Conservation (phyloP, 2,329 filamentous ascomycete species). For the Fusarium nygamai region DNA sequence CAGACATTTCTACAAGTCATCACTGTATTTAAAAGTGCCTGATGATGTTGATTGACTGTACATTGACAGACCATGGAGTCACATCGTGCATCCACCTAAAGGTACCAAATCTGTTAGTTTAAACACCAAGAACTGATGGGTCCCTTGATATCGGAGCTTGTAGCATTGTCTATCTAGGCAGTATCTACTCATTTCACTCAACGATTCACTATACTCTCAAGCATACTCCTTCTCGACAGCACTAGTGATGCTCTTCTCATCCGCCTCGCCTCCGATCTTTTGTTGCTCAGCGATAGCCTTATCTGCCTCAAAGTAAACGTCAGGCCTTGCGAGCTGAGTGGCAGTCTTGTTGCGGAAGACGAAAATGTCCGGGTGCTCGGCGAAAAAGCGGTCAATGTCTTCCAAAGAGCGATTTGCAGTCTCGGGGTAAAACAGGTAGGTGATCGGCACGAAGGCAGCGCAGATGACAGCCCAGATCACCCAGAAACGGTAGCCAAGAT, state of each 20-base stretch:
- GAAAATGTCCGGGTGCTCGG: neutral
- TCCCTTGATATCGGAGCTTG: accelerated
- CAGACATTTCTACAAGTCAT: accelerated
- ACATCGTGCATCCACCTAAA: accelerated
- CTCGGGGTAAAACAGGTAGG: neutral
- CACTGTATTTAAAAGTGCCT: neutral
- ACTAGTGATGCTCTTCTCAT: neutral
- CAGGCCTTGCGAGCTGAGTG: neutral
- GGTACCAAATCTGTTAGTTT: accelerated
- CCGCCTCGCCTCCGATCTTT: neutral
- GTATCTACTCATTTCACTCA: accelerated
- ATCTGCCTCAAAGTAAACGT: neutral
- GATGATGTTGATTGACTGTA: neutral
- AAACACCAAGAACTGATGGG: neutral
- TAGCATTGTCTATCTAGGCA: neutral
- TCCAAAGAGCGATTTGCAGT: neutral
- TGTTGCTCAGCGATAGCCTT: neutral
- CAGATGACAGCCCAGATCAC: neutral
- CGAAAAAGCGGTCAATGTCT: neutral
- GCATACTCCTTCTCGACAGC: neutral
- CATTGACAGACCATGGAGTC: accelerated
- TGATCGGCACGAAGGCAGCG: neutral
- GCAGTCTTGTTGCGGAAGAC: neutral
- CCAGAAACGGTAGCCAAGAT: neutral
- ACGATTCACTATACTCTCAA: neutral